A percentile compares a stretch with the other conserved stretches of the same genome.
phyloP scores from a whole-genome alignment of 1,284 basidiomycete genomes.

The Apiotrichum brassicae region DNA sequence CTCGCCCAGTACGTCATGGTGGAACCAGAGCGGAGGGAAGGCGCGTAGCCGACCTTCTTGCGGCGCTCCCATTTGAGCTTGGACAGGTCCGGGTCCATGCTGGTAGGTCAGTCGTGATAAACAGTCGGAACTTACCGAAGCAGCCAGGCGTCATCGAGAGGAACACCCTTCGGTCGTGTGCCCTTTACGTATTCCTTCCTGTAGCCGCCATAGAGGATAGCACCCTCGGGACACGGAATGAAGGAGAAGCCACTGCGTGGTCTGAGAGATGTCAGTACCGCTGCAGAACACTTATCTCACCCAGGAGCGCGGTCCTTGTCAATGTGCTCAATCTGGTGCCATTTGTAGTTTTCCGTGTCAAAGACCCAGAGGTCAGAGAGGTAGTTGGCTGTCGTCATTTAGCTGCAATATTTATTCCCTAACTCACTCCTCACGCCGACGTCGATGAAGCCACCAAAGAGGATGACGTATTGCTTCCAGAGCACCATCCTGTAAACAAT shows the following conservation, averaged over 20 bases:
- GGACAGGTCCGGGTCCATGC: slow-evolving; percentile 51
- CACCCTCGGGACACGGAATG: slow-evolving; percentile 69
- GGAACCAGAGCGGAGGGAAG: slow-evolving; percentile 56
- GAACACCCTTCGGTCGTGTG: slow-evolving; percentile 75
- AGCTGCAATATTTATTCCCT: not conserved
- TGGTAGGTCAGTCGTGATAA: slow-evolving; percentile 17
- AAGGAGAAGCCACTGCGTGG: slow-evolving; percentile 84
- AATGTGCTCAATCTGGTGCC: slow-evolving; percentile 70
- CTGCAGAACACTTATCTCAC: slow-evolving; percentile 8
- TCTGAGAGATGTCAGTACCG: slow-evolving; percentile 47
- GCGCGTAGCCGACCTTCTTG: slow-evolving; percentile 70
- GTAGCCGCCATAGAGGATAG: slow-evolving; percentile 85
- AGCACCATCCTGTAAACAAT: slow-evolving; percentile 66
- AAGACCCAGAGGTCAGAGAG: slow-evolving; percentile 84
- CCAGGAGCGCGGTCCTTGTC: slow-evolving; percentile 61
- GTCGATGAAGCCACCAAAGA: slow-evolving; percentile 84
- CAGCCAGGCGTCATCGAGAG: slow-evolving; percentile 87
- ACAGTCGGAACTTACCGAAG: slow-evolving; percentile 55
- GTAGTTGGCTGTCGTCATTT: slow-evolving; percentile 59
- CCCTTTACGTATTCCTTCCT: slow-evolving; percentile 87
- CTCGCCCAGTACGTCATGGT: slow-evolving; percentile 48
- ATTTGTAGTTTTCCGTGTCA: slow-evolving; percentile 79
- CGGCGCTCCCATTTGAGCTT: slow-evolving; percentile 76
- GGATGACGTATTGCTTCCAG: slow-evolving; percentile 79
- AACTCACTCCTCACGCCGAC: slow-evolving; percentile 64